phyloP scores from a whole-genome alignment of 371 early-diverging fungal genomes.

The Mucor piriformis region DNA sequence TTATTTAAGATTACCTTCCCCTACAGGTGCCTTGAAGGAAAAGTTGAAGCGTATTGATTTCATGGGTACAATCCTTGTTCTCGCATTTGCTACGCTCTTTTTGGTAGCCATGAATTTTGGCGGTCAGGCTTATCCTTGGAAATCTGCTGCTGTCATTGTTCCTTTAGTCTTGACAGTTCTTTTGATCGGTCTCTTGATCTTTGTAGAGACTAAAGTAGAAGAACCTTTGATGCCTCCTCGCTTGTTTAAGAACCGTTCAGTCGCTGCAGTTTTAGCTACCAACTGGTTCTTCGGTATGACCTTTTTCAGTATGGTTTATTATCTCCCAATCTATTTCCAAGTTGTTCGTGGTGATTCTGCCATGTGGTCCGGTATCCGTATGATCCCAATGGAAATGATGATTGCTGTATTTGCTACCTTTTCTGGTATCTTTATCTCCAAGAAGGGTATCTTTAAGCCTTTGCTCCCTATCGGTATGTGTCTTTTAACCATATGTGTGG shows the following conservation, averaged over 20 bases:
- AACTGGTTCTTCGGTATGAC: slow-evolving; percentile 58
- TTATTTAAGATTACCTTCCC: slow-evolving; percentile 33
- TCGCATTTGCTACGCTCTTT: slow-evolving; percentile 40
- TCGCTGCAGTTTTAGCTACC: slow-evolving; percentile 41
- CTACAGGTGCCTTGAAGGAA: slow-evolving; percentile 32
- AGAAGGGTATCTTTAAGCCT: slow-evolving; percentile 41
- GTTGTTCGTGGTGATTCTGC: slow-evolving; percentile 60
- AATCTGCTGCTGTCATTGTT: slow-evolving; percentile 59
- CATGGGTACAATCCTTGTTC: slow-evolving; percentile 53
- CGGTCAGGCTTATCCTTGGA: slow-evolving; percentile 60
- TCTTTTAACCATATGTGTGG: slow-evolving; percentile 20
- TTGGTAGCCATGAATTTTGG: slow-evolving; percentile 53
- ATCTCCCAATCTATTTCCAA: slow-evolving; percentile 79
- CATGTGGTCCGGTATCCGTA: slow-evolving; percentile 56
- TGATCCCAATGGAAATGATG: slow-evolving; percentile 40
- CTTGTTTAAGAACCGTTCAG: slow-evolving; percentile 50
- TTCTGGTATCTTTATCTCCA: slow-evolving; percentile 38
- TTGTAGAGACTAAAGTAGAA: slow-evolving; percentile 49
- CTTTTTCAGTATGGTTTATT: slow-evolving; percentile 58
- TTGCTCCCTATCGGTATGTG: slow-evolving; percentile 32
- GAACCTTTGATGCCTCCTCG: slow-evolving; percentile 63
- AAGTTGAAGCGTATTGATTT: slow-evolving; percentile 49
- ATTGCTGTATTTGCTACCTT: slow-evolving; percentile 29
- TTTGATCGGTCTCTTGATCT: slow-evolving; percentile 35
- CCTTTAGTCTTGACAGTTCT: slow-evolving; percentile 55